Base-by-base conservation (phyloP, 2,329 filamentous ascomycete species). In the Arthrinium phaeospermum region DNA sequence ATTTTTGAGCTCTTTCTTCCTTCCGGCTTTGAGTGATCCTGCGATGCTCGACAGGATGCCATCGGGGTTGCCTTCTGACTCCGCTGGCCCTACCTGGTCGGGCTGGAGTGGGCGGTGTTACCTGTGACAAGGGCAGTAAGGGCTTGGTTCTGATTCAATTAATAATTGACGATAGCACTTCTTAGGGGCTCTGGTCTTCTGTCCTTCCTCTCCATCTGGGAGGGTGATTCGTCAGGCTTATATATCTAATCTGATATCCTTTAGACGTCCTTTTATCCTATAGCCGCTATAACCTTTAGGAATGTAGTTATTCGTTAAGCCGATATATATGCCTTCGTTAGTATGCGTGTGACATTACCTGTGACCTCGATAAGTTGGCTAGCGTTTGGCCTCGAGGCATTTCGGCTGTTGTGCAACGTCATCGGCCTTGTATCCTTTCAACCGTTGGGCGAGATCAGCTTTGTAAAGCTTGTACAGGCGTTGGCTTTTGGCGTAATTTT, bases 181-280 rank as follows among this genome's bases (percentile, higher is more conserved):
- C 49, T 51, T 51, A 27, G n/a, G 49, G 49, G 49, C 49, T 51
- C 49, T 51, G 49, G n/a, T 51, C 49, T 51, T 51, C 49, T 51
- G n/a, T 49, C 46, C 19, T 49, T 49, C n/a, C 49, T 51, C n/a
- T 22, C n/a, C n/a, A 27, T 27, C n/a, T 8, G 49, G 49, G 13
- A 24, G 49, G n/a, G n/a, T 51, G n/a, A 13, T 51, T 49, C 46
- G 49, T 51, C n/a, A 51, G n/a, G 49, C 13, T 51, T 51, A 27
- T 27, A 51, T 51, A 51, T 19, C 49, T 14, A 27, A 1, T 3
- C n/a, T 51, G 49, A 14, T 3, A 12, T 51, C n/a, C 49, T 27
- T 14, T 8, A 14, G n/a, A 3, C 6, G 49, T 12, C n/a, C 13
- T 12, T 14, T 51, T 13, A 27, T n/a, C n/a, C n/a, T n/a, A 13